These are phyloP conservation scores for Arctium lappa DNA, from an alignment of 129 eudicot genomes.

Conservation along the genomic window DNA sequence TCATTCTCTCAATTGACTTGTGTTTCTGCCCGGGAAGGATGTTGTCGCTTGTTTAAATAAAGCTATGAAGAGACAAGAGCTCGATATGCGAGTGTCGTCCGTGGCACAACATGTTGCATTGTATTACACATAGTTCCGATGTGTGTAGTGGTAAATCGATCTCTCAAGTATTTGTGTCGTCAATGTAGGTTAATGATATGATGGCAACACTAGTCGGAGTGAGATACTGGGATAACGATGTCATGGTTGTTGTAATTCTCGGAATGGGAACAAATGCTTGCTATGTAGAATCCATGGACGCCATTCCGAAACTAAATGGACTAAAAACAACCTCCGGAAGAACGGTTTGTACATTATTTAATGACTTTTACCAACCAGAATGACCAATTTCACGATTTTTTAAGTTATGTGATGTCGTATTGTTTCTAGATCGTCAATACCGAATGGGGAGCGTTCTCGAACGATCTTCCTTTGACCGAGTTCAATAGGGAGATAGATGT, in stretches of 20 bases:
- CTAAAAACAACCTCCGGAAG: constrained; percentile 38
- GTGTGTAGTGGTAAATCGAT: background rate
- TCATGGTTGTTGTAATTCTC: constrained; percentile 79
- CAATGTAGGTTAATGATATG: constrained; percentile 74
- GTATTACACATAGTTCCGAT: background rate
- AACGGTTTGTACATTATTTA: constrained; percentile 40
- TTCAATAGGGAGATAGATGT: constrained; percentile 78
- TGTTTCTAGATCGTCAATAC: constrained; percentile 58
- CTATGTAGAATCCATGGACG: constrained; percentile 63
- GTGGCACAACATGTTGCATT: constrained; percentile 38
- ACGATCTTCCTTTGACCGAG: constrained; percentile 75
- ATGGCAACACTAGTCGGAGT: constrained; percentile 89
- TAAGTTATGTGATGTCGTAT: background rate
- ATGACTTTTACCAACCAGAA: background rate
- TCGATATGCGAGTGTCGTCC: constrained; percentile 78
- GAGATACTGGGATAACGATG: constrained; percentile 83
- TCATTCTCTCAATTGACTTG: background rate
- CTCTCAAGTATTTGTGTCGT: background rate
- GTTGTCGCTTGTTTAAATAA: constrained; percentile 70
- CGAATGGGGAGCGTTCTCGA: constrained; percentile 93
- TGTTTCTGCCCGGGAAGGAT: constrained; percentile 66
- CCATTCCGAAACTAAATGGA: constrained; percentile 58
- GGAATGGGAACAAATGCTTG: constrained; percentile 95
- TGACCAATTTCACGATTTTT: background rate
- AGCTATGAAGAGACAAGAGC: constrained; percentile 74